phyloP scores from a whole-genome alignment of 2,329 filamentous ascomycete genomes.

The Pseudopyricularia javanii region DNA sequence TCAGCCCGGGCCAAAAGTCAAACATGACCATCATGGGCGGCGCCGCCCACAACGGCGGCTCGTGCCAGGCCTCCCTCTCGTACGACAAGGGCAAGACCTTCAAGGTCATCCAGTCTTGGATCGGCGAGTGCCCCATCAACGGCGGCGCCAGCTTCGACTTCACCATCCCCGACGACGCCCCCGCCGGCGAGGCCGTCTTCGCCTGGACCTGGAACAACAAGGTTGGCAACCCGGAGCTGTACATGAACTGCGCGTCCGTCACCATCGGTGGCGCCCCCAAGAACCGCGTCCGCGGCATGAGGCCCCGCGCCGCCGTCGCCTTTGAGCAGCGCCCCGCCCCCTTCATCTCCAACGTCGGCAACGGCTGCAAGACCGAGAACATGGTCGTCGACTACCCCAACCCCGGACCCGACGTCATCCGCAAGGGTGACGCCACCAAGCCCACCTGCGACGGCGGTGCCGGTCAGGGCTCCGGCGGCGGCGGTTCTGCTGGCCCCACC shows the following conservation, averaged over 20 bases:
- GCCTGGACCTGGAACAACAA: constrained; percentile 72
- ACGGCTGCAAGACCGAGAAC: constrained; percentile 4
- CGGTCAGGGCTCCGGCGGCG: not conserved
- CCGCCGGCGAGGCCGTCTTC: constrained; percentile 48
- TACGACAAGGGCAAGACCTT: constrained; percentile 61
- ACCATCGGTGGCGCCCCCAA: constrained; percentile 36
- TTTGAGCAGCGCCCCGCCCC: not conserved
- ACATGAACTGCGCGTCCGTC: constrained; percentile 72
- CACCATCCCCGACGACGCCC: constrained; percentile 50
- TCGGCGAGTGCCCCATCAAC: constrained; percentile 36
- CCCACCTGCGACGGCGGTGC: constrained; percentile 1
- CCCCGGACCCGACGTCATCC: constrained; percentile 1
- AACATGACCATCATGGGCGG: constrained; percentile 51
- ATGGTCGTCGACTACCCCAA: constrained; percentile 2
- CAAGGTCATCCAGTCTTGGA: constrained; percentile 49
- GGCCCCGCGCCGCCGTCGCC: not conserved
- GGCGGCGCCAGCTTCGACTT: constrained; percentile 46
- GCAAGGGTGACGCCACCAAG: not conserved
- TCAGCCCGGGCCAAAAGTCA: constrained; percentile 48
- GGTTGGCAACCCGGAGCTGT: constrained; percentile 69
- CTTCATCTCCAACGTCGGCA: constrained; percentile 2
- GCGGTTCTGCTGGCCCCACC: not conserved
- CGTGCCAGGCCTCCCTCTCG: constrained; percentile 62
- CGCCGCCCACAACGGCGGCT: constrained; percentile 55
- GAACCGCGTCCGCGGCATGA: constrained; percentile 3